Evolutionary conservation across 306 rosid species (phyloP).

Genomic region (Malus domestica): ASM211411v1 NC_041802.1:24289001-24289500

Average conservation of each 20-base stretch:
- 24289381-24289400: no score
- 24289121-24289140: not conserved
- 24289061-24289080: conserved; percentile 43
- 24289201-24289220: conserved; percentile 26
- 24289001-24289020: conserved; percentile 2
- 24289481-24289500: no score
- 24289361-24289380: no score
- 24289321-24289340: not conserved
- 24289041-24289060: not conserved
- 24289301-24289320: not conserved
- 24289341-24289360: no score
- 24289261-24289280: not conserved
- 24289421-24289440: no score
- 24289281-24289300: not conserved
- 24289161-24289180: conserved; percentile 16
- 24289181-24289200: conserved; percentile 33
- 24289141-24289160: not conserved
- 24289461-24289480: no score
- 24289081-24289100: conserved; percentile 52
- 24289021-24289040: not conserved
- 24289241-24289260: conserved; percentile 23
- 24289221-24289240: conserved; percentile 34
- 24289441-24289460: no score
- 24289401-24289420: no score
- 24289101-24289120: not conserved